Percentiles rank a stretch among this genome's conserved stretches.
These are phyloP conservation scores for Solanum rostratum DNA, from an alignment of 257 asterid genomes.

Conservation along the genomic window DNA sequence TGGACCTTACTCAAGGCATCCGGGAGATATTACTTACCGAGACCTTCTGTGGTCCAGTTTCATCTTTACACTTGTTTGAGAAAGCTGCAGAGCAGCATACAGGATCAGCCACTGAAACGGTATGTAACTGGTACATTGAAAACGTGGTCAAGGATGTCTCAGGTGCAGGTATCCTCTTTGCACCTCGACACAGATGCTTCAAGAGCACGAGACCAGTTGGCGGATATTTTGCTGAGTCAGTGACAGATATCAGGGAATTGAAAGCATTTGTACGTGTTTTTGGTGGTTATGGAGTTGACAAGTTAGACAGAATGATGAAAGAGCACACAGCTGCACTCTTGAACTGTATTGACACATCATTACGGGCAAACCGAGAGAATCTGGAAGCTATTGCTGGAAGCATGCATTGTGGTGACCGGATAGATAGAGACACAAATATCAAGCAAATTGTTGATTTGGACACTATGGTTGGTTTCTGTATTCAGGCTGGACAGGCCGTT, in stretches of 20 bases:
- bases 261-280: constrained; percentile 80
- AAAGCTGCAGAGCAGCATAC: constrained; percentile 69
- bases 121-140: constrained; percentile 92
- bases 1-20: constrained; percentile 95
- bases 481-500: constrained; percentile 94
- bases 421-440: constrained; percentile 66
- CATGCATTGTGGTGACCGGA: constrained; percentile 81
- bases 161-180: constrained; percentile 79
- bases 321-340: constrained; percentile 95
- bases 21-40: constrained; percentile 88
- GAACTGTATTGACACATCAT: constrained; percentile 84
- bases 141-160: constrained; percentile 88
- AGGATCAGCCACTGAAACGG: constrained; percentile 83
- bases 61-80: constrained; percentile 89
- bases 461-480: constrained; percentile 86
- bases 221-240: constrained; percentile 87
- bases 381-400: constrained; percentile 89
- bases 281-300: constrained; percentile 95
- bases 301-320: constrained; percentile 78
- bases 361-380: constrained; percentile 87
- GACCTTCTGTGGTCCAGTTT: constrained; percentile 90
- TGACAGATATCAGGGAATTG: constrained; percentile 64
- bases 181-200: constrained; percentile 83
- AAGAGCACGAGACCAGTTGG: constrained; percentile 97
- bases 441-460: constrained; percentile 93